Evolutionary conservation across 371 early-diverging fungal genomes (phyloP), one percentile per base, ranked within the genome.

Genomic region (Circinella minor): DNA sequence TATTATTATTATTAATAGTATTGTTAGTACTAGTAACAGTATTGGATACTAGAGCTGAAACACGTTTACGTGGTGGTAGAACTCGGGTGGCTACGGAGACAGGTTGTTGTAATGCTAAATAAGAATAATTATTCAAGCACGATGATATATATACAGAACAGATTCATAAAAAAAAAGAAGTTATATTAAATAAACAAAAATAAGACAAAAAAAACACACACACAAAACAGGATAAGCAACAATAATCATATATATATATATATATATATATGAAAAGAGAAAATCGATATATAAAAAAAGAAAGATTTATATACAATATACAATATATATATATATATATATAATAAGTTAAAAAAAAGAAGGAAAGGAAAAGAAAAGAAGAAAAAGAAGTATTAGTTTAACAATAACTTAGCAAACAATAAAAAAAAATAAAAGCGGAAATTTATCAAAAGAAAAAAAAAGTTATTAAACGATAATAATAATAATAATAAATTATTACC

Each of bases 51-150:
- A 61, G 17, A 43, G 62, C 37, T 14, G 62, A 61, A 10, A 38
- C 62, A 43, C 62, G 62, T 61, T 61, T 61, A 14, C 62, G 62
- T n/a, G 62, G 62, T 61, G 62, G 62, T 38, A 61, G 62, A 15
- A 61, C 62, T 46, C 62, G 62, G 62, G 62, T 57, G 34, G 57
- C 57, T 18, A 57, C 57, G 57, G 57, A 57, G 57, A 57, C 34
- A n/a, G 57, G 57, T n/a, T 57, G 57, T n/a, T 57, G 57, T 57
- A 57, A 57, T 57, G 57, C 57, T 57, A 57, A 57, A 43, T 43
- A 43, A 9, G 43, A 43, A 43, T 27, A 27, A 27, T 27, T 27
- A 27, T 27, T 27, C 27, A 27, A 27, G 27, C 27, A 27, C 27
- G 27, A 27, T 27, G 27, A 27, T 27, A 27, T 27, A 27, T 27